Conservation (phyloP, 805 yeast species). For the Yamadazyma akitaensis region DNA sequence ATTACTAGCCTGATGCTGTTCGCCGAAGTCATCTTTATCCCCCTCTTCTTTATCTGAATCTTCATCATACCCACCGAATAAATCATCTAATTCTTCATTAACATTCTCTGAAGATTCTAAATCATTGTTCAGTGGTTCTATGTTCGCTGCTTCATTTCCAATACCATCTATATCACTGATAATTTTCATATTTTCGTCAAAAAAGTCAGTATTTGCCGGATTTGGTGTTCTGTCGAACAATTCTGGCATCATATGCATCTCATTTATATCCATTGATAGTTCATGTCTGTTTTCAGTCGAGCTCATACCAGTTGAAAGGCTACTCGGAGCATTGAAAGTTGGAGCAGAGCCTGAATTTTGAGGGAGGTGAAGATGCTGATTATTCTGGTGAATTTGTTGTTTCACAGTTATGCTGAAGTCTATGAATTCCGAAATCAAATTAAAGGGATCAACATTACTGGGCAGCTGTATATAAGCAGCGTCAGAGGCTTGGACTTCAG, state of each 20-base stretch:
- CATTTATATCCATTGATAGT: slow-evolving; percentile 11
- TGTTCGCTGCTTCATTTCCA: neutral
- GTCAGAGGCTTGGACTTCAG: slow-evolving; percentile 11
- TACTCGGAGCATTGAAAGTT: slow-evolving; percentile 18
- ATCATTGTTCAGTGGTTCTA: neutral
- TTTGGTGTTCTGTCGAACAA: slow-evolving; percentile 16
- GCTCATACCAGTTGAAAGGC: slow-evolving; percentile 18
- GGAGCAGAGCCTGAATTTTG: slow-evolving; percentile 9
- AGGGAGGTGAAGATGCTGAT: slow-evolving; percentile 3
- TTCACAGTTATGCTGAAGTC: slow-evolving; percentile 28
- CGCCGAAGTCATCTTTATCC: neutral
- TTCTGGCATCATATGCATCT: slow-evolving; percentile 13
- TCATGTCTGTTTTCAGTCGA: slow-evolving; percentile 15
- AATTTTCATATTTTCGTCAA: slow-evolving; percentile 11
- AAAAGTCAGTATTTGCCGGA: slow-evolving; percentile 8
- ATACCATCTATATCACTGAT: slow-evolving; percentile 11
- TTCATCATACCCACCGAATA: slow-evolving; percentile 19
- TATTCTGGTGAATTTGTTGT: slow-evolving; percentile 13
- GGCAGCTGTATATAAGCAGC: slow-evolving; percentile 6
- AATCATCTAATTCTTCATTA: slow-evolving; percentile 23
- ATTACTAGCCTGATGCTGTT: neutral
- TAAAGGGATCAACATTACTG: slow-evolving; percentile 26
- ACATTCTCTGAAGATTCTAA: slow-evolving; percentile 15
- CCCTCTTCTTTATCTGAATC: slow-evolving; percentile 3
- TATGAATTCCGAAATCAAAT: slow-evolving; percentile 33